Evolutionary conservation across 805 yeast species (phyloP), one percentile per base, ranked within the genome.

Genomic region (Kluyveromyces dobzhanskii): DNA sequence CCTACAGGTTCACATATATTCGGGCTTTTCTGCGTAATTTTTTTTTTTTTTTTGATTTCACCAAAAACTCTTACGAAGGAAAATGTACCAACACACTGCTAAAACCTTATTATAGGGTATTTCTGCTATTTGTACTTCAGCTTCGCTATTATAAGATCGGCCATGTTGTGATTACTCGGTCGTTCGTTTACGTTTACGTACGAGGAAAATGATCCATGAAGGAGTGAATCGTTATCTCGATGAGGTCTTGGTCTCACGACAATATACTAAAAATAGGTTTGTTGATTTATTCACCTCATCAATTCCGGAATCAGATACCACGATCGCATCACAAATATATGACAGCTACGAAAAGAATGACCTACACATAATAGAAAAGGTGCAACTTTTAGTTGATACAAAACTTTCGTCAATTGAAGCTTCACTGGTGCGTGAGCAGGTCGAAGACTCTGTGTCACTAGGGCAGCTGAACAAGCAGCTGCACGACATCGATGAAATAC

Each of bases 201-300:
- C n/a, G n/a, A n/a, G n/a, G n/a, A n/a, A n/a, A n/a, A 34, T 34
- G 37, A 12, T n/a, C 12, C 27, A 25, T 3, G 37, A 34, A 26
- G 21, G 23, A 25, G 9, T 34, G 6, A 11, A 25, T 12, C 14
- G 7, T 2, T 24, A 17, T 16, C 21, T 34, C 8, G 8, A 24
- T 4, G 12, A 24, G 3, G 11, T 12, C 14, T 24, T 34, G 10
- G 29, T 34, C 9, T 34, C 37, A 16, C n/a, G n/a, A 13, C 11
- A 7, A 9, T 34, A 14, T 13, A 24, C 37, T 10, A 21, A 34
- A 9, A 6, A 24, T 34, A 18, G 13, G 21, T 34, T 34, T 17
- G 30, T 16, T 17, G 21, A 25, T 13, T 10, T 16, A 16, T 13
- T 32, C 2, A 13, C 14, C 9, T 6, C 8, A 17, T 13, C 17